Evolutionary conservation across 2,329 filamentous ascomycete genomes (phyloP).

Genomic region (Ophiostoma himal-ulmi): DNA sequence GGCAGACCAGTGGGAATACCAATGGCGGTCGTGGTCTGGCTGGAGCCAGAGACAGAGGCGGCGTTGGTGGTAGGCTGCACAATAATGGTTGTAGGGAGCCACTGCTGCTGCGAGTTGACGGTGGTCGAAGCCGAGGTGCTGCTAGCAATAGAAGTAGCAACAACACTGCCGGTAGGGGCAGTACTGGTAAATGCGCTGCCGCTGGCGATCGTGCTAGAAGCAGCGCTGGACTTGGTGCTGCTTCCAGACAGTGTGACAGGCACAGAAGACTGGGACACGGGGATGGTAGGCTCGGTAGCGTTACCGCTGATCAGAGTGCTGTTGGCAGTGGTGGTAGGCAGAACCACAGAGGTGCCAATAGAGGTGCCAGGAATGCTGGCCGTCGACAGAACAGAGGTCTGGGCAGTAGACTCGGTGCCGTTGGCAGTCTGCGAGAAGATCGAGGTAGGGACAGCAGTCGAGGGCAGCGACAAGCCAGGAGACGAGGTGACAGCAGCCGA

Average conservation of each 20-base stretch:
- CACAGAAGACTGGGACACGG: conserved; percentile 7
- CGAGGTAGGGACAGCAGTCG: conserved; percentile 1
- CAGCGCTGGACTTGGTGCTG: conserved; percentile 12
- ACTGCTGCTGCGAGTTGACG: conserved; percentile 31
- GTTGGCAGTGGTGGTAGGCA: background rate
- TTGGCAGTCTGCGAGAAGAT: conserved; percentile 15
- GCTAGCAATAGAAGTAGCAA: background rate
- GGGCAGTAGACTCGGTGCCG: conserved; percentile 8
- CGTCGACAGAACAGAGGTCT: conserved; percentile 1
- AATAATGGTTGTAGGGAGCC: conserved; percentile 57
- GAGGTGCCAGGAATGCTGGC: background rate
- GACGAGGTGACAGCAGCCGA: background rate
- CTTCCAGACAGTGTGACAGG: conserved; percentile 13
- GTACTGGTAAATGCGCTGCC: background rate
- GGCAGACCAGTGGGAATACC: conserved; percentile 63
- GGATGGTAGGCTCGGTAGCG: conserved; percentile 16
- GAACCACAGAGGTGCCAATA: background rate
- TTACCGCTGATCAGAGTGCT: conserved; percentile 11
- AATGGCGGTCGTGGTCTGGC: conserved; percentile 43
- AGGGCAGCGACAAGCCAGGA: background rate
- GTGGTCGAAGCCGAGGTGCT: background rate
- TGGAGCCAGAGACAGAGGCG: conserved; percentile 34
- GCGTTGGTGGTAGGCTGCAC: conserved; percentile 45
- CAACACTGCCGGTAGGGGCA: background rate
- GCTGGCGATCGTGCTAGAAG: background rate